Percentiles rank a stretch among this genome's conserved stretches.
phyloP scores from a whole-genome alignment of 2,329 filamentous ascomycete species.

The Penicillium sp. region DNA sequence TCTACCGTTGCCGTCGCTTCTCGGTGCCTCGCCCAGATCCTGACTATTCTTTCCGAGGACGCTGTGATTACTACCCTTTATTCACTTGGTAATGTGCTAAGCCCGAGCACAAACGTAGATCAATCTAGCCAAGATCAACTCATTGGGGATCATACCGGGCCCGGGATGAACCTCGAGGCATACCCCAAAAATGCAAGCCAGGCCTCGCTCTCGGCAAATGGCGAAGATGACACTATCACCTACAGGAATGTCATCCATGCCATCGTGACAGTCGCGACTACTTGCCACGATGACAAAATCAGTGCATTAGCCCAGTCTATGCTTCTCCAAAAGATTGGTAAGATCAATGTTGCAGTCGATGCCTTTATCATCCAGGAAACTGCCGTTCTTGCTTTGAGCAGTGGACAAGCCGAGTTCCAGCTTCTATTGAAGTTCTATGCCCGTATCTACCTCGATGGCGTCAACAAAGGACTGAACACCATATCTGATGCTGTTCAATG shows the following conservation, averaged over 20 bases:
- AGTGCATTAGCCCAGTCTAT: constrained; percentile 91
- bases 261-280: constrained; percentile 83
- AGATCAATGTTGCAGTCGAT: constrained; percentile 77
- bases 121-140: constrained; percentile 40
- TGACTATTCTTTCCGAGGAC: constrained; percentile 84
- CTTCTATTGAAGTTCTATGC: constrained; percentile 81
- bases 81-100: constrained; percentile 92
- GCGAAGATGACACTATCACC: constrained; percentile 75
- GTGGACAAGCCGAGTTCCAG: constrained; percentile 78
- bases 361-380: constrained; percentile 81
- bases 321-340: constrained; percentile 91
- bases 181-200: constrained; percentile 39
- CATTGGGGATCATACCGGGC: constrained; percentile 42
- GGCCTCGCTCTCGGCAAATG: constrained; percentile 72
- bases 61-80: constrained; percentile 93
- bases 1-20: constrained; percentile 74
- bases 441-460: constrained; percentile 70
- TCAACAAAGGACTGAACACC: constrained; percentile 65
- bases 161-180: constrained; percentile 49
- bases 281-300: constrained; percentile 84
- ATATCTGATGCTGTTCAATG: constrained; percentile 75
- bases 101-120: constrained; percentile 61
- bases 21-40: constrained; percentile 76
- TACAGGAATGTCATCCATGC: constrained; percentile 92
- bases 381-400: constrained; percentile 72